phyloP scores from a whole-genome alignment of 495 filamentous ascomycete species.

The Talaromyces trachyspermus region DNA sequence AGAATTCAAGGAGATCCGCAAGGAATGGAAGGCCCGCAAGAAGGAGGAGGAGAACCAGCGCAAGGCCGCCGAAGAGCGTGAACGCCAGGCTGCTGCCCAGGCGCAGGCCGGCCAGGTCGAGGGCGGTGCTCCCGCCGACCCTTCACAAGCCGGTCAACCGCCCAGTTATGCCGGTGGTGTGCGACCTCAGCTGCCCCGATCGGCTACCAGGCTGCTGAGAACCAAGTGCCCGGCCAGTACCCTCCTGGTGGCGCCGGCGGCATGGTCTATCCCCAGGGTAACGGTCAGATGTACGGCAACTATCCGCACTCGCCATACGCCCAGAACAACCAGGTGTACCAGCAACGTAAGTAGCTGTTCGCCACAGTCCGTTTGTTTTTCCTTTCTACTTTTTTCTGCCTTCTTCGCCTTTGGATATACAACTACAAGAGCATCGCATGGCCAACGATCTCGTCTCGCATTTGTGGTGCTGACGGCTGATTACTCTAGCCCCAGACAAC shows the following conservation, averaged over 20 bases:
- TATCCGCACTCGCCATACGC: conserved; percentile 75
- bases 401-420: conserved; percentile 9
- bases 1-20: conserved; percentile 99
- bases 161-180: conserved; percentile 50
- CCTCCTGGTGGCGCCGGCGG: conserved; percentile 46
- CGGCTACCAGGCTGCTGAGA: conserved; percentile 64
- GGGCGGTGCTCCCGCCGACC: conserved; percentile 46
- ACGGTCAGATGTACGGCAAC: conserved; percentile 64
- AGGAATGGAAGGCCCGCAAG: conserved; percentile 98
- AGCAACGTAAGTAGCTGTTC: conserved; percentile 52
- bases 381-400: conserved; percentile 4
- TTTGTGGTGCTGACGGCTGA: conserved; percentile 13
- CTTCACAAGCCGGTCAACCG: conserved; percentile 48
- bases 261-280: conserved; percentile 50
- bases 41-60: conserved; percentile 92
- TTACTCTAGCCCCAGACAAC: conserved; percentile 11
- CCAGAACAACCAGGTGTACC: conserved; percentile 67
- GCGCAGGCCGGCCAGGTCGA: conserved; percentile 49
- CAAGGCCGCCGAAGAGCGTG: conserved; percentile 86
- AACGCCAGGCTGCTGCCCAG: conserved; percentile 55
- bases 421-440: conserved; percentile 9
- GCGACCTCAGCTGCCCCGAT: conserved; percentile 79
- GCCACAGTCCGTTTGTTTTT: too few species aligned
- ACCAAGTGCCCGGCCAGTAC: conserved; percentile 59
- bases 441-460: conserved; percentile 9